Evolutionary conservation across 1,284 basidiomycete genomes (phyloP).

Genomic region (Kwoniella shivajii): DNA sequence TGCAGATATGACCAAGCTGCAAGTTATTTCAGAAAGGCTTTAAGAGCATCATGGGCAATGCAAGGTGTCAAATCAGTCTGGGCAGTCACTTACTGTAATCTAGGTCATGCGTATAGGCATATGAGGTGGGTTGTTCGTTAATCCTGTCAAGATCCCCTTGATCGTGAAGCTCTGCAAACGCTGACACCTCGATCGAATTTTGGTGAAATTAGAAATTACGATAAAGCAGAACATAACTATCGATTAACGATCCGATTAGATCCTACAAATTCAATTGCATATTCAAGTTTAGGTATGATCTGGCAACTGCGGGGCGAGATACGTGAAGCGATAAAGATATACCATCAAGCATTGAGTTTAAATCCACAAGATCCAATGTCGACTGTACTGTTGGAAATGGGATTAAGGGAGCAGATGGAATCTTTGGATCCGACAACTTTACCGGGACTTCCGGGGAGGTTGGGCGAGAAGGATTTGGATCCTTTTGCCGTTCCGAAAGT

Average conservation of each 20-base stretch:
- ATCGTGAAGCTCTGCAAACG: neutral
- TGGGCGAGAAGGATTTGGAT: slow-evolving; percentile 41
- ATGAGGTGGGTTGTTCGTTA: slow-evolving; percentile 60
- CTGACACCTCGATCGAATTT: neutral
- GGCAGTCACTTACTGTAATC: slow-evolving; percentile 84
- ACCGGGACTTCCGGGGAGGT: slow-evolving; percentile 40
- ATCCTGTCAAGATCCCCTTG: neutral
- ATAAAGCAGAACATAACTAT: slow-evolving; percentile 72
- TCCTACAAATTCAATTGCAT: slow-evolving; percentile 72
- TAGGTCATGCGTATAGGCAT: slow-evolving; percentile 82
- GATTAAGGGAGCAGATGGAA: slow-evolving; percentile 62
- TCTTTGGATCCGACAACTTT: slow-evolving; percentile 40
- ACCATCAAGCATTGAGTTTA: slow-evolving; percentile 85
- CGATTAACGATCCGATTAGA: slow-evolving; percentile 76
- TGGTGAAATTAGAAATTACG: slow-evolving; percentile 61
- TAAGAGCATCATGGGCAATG: slow-evolving; percentile 73
- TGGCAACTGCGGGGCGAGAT: slow-evolving; percentile 71
- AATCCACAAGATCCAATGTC: slow-evolving; percentile 83
- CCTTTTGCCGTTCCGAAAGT: slow-evolving; percentile 47
- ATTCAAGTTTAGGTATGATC: slow-evolving; percentile 81
- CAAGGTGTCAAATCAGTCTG: slow-evolving; percentile 82
- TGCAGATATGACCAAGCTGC: slow-evolving; percentile 66
- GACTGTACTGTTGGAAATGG: slow-evolving; percentile 80
- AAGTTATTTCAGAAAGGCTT: slow-evolving; percentile 68
- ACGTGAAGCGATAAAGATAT: slow-evolving; percentile 78